phyloP scores from a whole-genome alignment of 805 yeast species.

The Yarrowia sp. region DNA sequence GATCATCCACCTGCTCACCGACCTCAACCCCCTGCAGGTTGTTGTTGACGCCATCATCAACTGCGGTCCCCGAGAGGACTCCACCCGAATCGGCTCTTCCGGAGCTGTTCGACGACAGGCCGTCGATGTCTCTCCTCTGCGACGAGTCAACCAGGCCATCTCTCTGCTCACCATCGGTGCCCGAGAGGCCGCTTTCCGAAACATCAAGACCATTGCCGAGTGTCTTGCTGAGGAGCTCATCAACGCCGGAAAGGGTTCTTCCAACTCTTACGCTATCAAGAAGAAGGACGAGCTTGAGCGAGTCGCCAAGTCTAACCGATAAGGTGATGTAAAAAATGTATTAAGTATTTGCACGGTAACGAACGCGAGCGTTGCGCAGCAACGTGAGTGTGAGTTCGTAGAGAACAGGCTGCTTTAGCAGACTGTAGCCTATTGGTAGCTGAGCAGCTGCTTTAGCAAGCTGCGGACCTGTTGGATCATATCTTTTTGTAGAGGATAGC shows the following conservation, averaged over 20 bases:
- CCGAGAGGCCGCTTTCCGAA: constrained; percentile 99
- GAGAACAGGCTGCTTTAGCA: not conserved
- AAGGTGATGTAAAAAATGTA: constrained; percentile 48
- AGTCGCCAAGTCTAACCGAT: constrained; percentile 99
- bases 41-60: constrained; percentile 98
- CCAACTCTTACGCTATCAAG: constrained; percentile 99
- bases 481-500: not conserved
- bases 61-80: constrained; percentile 99
- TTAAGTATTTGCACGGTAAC: constrained; percentile 34
- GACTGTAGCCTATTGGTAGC: no score
- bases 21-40: constrained; percentile 99
- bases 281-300: constrained; percentile 99
- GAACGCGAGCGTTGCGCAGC: not conserved
- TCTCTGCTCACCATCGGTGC: constrained; percentile 98
- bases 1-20: constrained; percentile 95
- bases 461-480: no score
- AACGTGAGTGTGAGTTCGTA: not conserved
- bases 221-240: constrained; percentile 99
- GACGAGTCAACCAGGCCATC: constrained; percentile 99
- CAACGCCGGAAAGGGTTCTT: constrained; percentile 99
- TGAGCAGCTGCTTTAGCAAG: no score
- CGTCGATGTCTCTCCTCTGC: constrained; percentile 99
- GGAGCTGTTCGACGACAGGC: constrained; percentile 99
- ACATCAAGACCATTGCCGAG: constrained; percentile 99
- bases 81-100: constrained; percentile 99